Conservation (phyloP, 345 rosid genomes). For the Orychophragmus violaceus region DNA sequence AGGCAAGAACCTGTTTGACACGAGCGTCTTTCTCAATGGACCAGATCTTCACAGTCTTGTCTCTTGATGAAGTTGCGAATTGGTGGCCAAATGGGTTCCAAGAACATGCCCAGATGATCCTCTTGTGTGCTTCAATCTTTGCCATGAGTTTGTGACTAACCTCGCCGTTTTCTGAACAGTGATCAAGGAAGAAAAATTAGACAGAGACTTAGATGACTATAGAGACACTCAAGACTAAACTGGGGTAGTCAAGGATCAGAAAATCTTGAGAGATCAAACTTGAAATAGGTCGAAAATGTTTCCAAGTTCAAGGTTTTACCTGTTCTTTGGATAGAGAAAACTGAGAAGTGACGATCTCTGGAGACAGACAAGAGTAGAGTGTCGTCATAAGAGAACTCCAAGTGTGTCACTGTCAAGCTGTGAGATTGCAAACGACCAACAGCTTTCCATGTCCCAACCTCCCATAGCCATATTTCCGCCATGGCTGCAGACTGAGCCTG, state of each 20-base stretch:
- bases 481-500: conserved; percentile 81
- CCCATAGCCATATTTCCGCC: conserved; percentile 94
- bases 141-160: conserved; percentile 49
- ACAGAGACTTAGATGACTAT: not conserved
- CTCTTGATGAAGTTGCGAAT: conserved; percentile 90
- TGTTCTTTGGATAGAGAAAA: conserved; percentile 59
- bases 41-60: conserved; percentile 94
- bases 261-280: not conserved
- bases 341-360: conserved; percentile 88
- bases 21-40: conserved; percentile 39
- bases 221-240: not conserved
- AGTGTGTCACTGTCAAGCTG: conserved; percentile 88
- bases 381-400: conserved; percentile 77
- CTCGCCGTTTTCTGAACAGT: conserved; percentile 36
- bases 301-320: conserved; percentile 33
- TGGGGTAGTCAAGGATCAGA: not conserved
- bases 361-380: conserved; percentile 78
- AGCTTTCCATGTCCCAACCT: conserved; percentile 93
- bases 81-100: conserved; percentile 93
- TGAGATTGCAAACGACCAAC: conserved; percentile 83
- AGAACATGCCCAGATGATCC: conserved; percentile 96
- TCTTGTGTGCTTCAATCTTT: conserved; percentile 84
- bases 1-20: conserved; percentile 45
- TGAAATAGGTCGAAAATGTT: not conserved
- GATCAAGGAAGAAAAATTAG: not conserved